Base-by-base conservation (phyloP, 192 early-diverging fungal genomes). In the Gorgonomyces haynaldii region DNA sequence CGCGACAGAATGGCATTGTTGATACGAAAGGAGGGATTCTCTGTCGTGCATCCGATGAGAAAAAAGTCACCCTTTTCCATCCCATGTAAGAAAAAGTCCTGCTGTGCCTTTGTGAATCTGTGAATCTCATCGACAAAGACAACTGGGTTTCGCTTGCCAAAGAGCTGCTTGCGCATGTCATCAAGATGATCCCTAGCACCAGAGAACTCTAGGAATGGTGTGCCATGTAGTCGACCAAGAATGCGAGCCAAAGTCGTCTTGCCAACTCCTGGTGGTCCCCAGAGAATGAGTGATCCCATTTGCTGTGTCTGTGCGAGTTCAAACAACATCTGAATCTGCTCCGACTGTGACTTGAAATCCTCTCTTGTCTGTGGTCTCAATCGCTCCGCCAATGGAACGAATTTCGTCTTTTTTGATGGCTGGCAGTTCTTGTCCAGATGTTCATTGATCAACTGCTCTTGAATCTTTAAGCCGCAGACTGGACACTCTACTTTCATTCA, bases 81-180 rank as follows among this genome's bases (percentile, higher is more conserved):
- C 54, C 68, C 65, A 0, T 84, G 84, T 21, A 92, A 60, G 43
- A 92, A 85, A 2, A 89, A 55, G 50, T 92, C 89, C 45, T 92
- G 89, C 54, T 92, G 89, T 8, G 78, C 69, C 58, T 88, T 89
- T 17, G 78, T 90, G 57, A 92, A 92, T 16, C 89, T 72, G 63
- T 92, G 89, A 19, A 92, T 85, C 23, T 88, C 89, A 59, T 92
- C 89, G 20, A 92, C 42, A 61, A 92, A 89, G 10, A 92, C 50
- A 37, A 92, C 79, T 0, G 83, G 79, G 17, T 72, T 66, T 45
- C 65, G 74, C 2, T 72, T 69, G 0, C 74, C 69, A 24, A 62
- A 31, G 4, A 15, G 13, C 3, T 37, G n/a, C 30, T 12, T 5
- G 5, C 30, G 12, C 5, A 31, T 12, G 6, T 31, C 12, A 8